Evolutionary conservation across 2,329 filamentous ascomycete species (phyloP).

Genomic region (Cryphonectria parasitica): DNA sequence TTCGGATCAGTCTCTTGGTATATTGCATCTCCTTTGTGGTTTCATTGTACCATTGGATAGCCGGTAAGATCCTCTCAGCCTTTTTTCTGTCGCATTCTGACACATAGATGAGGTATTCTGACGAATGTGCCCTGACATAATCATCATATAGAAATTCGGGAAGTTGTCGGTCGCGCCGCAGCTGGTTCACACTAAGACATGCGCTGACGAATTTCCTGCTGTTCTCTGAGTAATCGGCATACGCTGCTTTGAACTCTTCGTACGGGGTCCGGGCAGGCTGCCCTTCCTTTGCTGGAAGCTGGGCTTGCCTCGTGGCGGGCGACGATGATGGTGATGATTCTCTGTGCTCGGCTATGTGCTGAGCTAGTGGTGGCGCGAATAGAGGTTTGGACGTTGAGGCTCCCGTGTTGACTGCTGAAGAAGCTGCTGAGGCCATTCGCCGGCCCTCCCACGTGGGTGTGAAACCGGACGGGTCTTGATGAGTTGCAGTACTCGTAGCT

Average conservation of each 20-base stretch:
- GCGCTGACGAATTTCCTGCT: conserved; percentile 38
- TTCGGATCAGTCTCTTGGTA: conserved; percentile 36
- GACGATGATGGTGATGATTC: background rate
- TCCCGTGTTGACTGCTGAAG: background rate
- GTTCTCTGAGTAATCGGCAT: conserved; percentile 37
- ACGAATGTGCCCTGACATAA: conserved; percentile 40
- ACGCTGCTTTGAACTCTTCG: conserved; percentile 35
- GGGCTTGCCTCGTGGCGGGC: background rate
- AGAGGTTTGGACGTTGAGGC: background rate
- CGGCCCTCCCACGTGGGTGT: conserved; percentile 26
- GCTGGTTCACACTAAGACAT: conserved; percentile 37
- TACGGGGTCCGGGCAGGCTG: conserved; percentile 32
- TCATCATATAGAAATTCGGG: conserved; percentile 41
- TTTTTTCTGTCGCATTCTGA: conserved; percentile 34
- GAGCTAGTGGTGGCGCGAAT: conserved; percentile 8
- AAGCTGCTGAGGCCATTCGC: background rate
- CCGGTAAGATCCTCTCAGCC: conserved; percentile 32
- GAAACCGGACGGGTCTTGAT: conserved; percentile 2
- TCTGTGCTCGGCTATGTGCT: background rate
- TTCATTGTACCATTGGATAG: conserved; percentile 41
- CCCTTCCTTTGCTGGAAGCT: background rate
- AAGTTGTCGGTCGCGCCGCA: conserved; percentile 34
- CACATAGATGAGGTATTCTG: conserved; percentile 39
- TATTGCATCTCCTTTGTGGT: conserved; percentile 37
- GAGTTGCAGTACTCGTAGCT: background rate